A percentile compares a stretch with the other conserved stretches of the same genome.
Conservation (phyloP, 1,284 basidiomycete genomes). For the Malassezia furfur region DNA sequence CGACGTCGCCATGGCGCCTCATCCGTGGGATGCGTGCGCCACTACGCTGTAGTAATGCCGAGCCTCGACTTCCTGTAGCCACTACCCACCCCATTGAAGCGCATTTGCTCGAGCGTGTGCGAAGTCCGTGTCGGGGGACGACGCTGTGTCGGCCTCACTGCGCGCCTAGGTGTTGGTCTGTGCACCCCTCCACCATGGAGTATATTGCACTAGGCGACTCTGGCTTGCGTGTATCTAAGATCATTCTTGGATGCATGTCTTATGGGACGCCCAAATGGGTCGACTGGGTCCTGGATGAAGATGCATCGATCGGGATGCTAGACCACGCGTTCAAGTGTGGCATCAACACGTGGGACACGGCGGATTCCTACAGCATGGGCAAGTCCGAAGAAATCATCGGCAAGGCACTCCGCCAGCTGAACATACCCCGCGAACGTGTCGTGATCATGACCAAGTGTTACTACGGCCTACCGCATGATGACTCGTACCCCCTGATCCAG, state of each 20-base stretch:
- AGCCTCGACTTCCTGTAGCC: too few relatives aligned
- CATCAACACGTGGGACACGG: constrained; percentile 62
- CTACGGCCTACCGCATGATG: constrained; percentile 50
- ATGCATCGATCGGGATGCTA: constrained; percentile 47
- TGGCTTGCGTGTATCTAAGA: constrained; percentile 48
- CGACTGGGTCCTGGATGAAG: constrained; percentile 56
- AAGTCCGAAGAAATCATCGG: constrained; percentile 66
- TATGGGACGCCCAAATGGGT: constrained; percentile 51
- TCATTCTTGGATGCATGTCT: constrained; percentile 54
- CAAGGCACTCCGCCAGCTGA: constrained; percentile 65
- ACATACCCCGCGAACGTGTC: constrained; percentile 61
- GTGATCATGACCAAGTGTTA: constrained; percentile 62
- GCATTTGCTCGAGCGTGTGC: too few relatives aligned
- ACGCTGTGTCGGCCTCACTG: too few relatives aligned
- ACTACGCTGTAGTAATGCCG: too few relatives aligned
- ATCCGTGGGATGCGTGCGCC: too few relatives aligned
- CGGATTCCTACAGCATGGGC: constrained; percentile 62
- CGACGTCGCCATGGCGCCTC: too few relatives aligned
- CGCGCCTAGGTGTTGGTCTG: not conserved
- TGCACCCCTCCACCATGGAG: not conserved
- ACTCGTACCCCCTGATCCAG: constrained; percentile 7
- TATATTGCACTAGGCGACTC: constrained; percentile 8
- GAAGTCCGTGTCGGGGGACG: too few relatives aligned
- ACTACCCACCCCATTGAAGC: too few relatives aligned
- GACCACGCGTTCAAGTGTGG: constrained; percentile 48